phyloP scores from a whole-genome alignment of 257 asterid species.

The Galeopsis tetrahit region DNA sequence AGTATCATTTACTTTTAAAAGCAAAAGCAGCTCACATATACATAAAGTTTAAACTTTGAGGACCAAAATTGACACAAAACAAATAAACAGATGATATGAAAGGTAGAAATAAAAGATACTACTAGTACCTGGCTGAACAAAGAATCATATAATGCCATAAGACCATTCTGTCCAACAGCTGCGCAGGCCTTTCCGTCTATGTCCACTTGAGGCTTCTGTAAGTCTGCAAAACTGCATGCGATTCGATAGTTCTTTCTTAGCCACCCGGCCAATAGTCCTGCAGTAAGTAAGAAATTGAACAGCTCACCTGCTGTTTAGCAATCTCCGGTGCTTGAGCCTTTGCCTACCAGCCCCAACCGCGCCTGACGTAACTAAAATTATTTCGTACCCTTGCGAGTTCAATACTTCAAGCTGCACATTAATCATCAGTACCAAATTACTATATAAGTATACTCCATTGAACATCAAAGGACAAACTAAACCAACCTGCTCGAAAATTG shows the following conservation, averaged over 20 bases:
- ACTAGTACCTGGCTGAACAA: constrained; percentile 63
- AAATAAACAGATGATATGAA: too few relatives aligned
- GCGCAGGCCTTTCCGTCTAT: constrained; percentile 77
- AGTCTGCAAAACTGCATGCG: constrained; percentile 67
- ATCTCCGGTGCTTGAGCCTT: constrained; percentile 57
- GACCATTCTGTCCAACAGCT: constrained; percentile 79
- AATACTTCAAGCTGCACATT: constrained; percentile 51
- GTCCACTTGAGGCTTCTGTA: constrained; percentile 73
- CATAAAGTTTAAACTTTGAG: too few relatives aligned
- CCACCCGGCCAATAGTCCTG: too few relatives aligned
- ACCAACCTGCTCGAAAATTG: constrained; percentile 71
- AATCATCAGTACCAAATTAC: constrained; percentile 27
- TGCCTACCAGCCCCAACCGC: constrained; percentile 84
- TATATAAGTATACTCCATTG: too few relatives aligned
- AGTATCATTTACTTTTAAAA: too few relatives aligned
- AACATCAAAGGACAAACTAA: too few relatives aligned
- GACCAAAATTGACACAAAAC: too few relatives aligned
- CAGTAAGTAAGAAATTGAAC: too few relatives aligned
- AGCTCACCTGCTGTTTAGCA: constrained; percentile 74
- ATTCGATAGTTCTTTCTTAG: too few relatives aligned
- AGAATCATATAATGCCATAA: constrained; percentile 68
- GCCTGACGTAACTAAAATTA: constrained; percentile 67
- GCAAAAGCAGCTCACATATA: too few relatives aligned
- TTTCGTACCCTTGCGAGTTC: constrained; percentile 62
- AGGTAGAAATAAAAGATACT: too few relatives aligned